Percentiles rank a stretch among this genome's conserved stretches.
Evolutionary conservation across 2,329 filamentous ascomycete genomes (phyloP).

Genomic region (Lecanoromycetidae sp.): DNA sequence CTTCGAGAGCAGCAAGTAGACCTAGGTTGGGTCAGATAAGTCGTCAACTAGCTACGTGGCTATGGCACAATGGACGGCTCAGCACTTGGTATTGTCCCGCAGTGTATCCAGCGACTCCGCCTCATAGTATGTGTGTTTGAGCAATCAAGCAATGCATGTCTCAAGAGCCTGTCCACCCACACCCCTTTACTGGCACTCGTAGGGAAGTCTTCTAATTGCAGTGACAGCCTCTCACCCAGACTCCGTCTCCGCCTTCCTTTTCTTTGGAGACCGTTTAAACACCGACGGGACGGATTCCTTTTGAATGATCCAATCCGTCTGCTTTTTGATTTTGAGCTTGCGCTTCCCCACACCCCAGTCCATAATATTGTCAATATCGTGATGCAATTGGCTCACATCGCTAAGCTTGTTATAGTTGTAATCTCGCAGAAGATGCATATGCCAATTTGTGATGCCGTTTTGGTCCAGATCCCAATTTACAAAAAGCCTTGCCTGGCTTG

Average conservation of each 20-base stretch:
- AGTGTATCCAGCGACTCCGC: not conserved
- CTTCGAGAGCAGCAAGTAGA: too few relatives aligned
- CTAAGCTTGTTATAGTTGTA: not conserved
- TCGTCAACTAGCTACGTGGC: too few relatives aligned
- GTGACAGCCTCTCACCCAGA: not conserved
- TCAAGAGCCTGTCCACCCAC: not conserved
- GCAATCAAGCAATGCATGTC: not conserved
- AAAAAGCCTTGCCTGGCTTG: not conserved
- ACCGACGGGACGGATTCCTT: not conserved
- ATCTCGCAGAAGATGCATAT: slow-evolving; percentile 4
- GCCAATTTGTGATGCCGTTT: not conserved
- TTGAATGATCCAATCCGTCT: not conserved
- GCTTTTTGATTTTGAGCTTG: not conserved
- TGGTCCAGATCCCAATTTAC: slow-evolving; percentile 2
- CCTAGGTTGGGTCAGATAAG: too few relatives aligned
- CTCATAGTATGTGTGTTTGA: not conserved
- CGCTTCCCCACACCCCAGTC: slow-evolving; percentile 1
- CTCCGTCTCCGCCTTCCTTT: not conserved
- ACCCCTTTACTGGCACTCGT: not conserved
- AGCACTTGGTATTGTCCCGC: too few relatives aligned
- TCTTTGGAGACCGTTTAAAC: not conserved
- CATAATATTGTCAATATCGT: slow-evolving; percentile 8
- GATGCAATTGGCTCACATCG: not conserved
- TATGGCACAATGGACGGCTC: too few relatives aligned
- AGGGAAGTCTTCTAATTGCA: not conserved